Conservation (phyloP, 179 eudicot genomes). For the Actinidia polygama region DNA sequence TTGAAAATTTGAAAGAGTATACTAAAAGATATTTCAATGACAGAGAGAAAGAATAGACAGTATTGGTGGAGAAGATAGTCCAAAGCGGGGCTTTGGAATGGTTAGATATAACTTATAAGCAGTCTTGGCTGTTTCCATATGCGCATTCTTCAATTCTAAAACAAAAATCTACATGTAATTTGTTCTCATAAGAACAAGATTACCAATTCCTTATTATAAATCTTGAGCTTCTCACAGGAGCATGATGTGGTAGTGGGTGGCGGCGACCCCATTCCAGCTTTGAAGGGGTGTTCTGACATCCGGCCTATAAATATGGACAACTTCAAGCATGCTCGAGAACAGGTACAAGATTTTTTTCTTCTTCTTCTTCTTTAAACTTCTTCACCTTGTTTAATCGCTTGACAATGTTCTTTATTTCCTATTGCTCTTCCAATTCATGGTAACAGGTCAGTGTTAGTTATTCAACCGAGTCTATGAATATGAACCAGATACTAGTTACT, state of each 20-base stretch:
- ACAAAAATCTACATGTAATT: background rate
- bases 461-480: background rate
- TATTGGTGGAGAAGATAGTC: too few relatives aligned
- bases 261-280: conserved; percentile 53
- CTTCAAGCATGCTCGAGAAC: conserved; percentile 69
- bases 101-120: too few relatives aligned
- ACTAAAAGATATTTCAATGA: too few relatives aligned
- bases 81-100: too few relatives aligned
- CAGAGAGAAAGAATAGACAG: too few relatives aligned
- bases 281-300: conserved; percentile 51
- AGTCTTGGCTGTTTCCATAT: background rate
- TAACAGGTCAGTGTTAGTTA: conserved; percentile 7
- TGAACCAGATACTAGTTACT: background rate
- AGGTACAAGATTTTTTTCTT: conserved; percentile 35
- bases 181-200: background rate
- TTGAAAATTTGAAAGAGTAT: too few relatives aligned
- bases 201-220: background rate
- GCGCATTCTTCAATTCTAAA: background rate
- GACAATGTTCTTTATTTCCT: background rate
- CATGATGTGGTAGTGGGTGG: conserved; percentile 49
- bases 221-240: conserved; percentile 45
- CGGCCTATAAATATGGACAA: conserved; percentile 64
- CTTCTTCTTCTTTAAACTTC: too few relatives aligned
- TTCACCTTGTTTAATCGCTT: too few relatives aligned
- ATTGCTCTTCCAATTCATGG: background rate